These are phyloP conservation scores for Pyrenula aspistea DNA, from an alignment of 495 filamentous ascomycete genomes.

Conservation along the genomic window DNA sequence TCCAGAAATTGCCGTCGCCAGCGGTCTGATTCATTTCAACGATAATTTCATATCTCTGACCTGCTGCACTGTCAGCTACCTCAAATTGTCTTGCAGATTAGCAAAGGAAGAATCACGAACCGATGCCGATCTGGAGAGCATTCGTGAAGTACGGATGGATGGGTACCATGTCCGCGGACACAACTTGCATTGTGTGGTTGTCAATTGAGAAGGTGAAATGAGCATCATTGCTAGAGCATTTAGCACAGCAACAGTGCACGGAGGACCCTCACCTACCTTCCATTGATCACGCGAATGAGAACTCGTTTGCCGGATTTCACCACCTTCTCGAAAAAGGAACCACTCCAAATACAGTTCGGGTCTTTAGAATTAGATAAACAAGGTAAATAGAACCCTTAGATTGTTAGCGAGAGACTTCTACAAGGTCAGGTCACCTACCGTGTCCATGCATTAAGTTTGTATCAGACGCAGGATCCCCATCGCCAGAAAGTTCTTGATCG, in stretches of 20 bases:
- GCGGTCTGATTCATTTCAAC: constrained; percentile 40
- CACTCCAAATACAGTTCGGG: background rate
- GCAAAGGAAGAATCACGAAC: background rate
- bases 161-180: constrained; percentile 34
- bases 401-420: background rate
- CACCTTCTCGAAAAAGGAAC: background rate
- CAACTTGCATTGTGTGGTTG: constrained; percentile 32
- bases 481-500: background rate
- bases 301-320: background rate
- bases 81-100: background rate
- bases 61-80: constrained; percentile 38
- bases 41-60: constrained; percentile 59
- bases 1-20: constrained; percentile 46
- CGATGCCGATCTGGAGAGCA: background rate
- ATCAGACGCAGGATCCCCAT: background rate
- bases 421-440: background rate
- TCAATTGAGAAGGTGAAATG: constrained; percentile 38
- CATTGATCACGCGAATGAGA: background rate
- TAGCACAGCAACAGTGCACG: background rate
- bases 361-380: background rate
- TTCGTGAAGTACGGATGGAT: constrained; percentile 26
- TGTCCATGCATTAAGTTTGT: background rate
- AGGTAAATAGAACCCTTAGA: background rate
- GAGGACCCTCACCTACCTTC: background rate
- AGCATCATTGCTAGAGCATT: constrained; percentile 6